phyloP scores from a whole-genome alignment of 1,284 basidiomycete genomes.

The Volvariella volvacea region DNA sequence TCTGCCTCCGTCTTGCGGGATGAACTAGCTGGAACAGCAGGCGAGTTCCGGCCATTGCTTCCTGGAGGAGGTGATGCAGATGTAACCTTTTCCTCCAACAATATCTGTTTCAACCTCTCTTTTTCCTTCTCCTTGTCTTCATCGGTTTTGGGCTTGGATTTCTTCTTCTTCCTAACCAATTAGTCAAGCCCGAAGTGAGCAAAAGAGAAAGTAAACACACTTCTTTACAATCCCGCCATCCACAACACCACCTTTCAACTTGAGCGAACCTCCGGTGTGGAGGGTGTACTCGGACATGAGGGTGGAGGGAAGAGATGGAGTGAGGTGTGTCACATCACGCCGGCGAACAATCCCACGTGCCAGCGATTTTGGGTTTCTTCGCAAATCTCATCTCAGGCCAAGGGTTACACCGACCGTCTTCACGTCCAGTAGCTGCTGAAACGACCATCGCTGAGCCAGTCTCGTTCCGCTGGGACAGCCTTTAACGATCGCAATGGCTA shows the following conservation, averaged over 20 bases:
- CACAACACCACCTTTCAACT: slow-evolving; percentile 78
- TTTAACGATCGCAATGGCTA: slow-evolving; percentile 47
- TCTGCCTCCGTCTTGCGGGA: slow-evolving; percentile 84
- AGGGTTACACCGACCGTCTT: too few species aligned
- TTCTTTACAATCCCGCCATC: slow-evolving; percentile 78
- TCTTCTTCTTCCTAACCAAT: slow-evolving; percentile 66
- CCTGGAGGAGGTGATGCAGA: slow-evolving; percentile 39
- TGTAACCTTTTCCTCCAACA: slow-evolving; percentile 43
- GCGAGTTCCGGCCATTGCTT: slow-evolving; percentile 49
- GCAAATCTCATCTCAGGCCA: too few species aligned
- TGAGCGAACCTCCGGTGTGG: slow-evolving; percentile 82
- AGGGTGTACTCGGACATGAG: slow-evolving; percentile 81
- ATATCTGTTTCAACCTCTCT: slow-evolving; percentile 39
- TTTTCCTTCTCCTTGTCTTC: slow-evolving; percentile 35
- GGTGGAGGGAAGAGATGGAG: slow-evolving; percentile 15
- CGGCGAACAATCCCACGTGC: background rate
- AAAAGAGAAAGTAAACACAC: slow-evolving; percentile 36
- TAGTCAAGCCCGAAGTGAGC: slow-evolving; percentile 1
- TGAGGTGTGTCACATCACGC: slow-evolving; percentile 11
- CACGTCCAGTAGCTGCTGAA: too few species aligned
- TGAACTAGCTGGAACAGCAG: slow-evolving; percentile 33
- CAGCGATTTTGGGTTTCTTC: too few species aligned
- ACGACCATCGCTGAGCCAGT: background rate
- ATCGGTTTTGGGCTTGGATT: slow-evolving; percentile 60
- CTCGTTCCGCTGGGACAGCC: background rate